Evolutionary conservation across 169 alveolate species (phyloP).

Genomic region (Perkinsus olseni): DNA sequence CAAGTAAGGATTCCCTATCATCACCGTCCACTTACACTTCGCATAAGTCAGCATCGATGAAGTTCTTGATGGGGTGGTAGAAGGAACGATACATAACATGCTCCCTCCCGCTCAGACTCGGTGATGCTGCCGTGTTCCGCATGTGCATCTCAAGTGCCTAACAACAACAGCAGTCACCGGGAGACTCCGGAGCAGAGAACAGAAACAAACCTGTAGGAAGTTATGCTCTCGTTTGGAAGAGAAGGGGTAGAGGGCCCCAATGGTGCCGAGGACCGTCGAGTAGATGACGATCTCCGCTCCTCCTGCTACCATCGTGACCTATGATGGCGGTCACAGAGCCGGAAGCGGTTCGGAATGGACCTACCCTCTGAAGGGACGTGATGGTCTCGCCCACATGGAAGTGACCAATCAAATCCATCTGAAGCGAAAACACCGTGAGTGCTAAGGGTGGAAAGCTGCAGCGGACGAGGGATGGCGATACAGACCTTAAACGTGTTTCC

Average conservation of each 20-base stretch:
- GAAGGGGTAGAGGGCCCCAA: constrained; percentile 91
- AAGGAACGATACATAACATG: constrained; percentile 67
- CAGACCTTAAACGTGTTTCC: constrained; percentile 30
- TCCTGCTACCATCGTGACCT: constrained; percentile 67
- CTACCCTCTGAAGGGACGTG: constrained; percentile 72
- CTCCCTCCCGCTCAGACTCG: constrained; percentile 50
- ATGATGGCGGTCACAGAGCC: not conserved
- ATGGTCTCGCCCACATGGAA: constrained; percentile 95
- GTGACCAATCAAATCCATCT: constrained; percentile 70
- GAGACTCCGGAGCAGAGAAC: not conserved
- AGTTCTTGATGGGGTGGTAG: constrained; percentile 62
- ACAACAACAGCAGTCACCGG: constrained; percentile 29
- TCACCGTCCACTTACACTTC: constrained; percentile 53
- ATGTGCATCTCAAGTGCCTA: constrained; percentile 92
- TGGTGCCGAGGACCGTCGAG: constrained; percentile 91
- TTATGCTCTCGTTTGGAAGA: constrained; percentile 10
- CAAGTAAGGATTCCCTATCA: no score
- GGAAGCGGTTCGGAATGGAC: not conserved
- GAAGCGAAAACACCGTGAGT: not conserved
- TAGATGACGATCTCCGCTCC: constrained; percentile 82
- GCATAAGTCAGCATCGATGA: constrained; percentile 94
- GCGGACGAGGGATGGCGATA: not conserved
- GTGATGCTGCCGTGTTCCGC: constrained; percentile 48
- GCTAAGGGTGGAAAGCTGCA: not conserved
- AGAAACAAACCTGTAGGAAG: not conserved